Conservation (phyloP, 768 basidiomycete genomes). For the Lentinula aciculospora region DNA sequence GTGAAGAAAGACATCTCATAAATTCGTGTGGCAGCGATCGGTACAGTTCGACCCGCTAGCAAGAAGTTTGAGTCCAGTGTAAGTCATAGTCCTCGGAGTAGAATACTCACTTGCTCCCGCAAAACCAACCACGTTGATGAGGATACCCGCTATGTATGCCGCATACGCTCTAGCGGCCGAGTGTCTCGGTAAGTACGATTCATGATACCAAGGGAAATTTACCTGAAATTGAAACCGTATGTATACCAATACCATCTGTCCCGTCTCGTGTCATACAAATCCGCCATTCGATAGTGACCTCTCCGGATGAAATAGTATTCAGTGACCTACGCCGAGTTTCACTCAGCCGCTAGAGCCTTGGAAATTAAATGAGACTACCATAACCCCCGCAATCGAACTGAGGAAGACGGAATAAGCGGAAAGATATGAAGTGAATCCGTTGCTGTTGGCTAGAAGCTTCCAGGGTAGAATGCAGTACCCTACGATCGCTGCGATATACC, state of each 20-base stretch:
- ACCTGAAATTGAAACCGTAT: constrained; percentile 69
- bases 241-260: constrained; percentile 76
- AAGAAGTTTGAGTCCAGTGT: neutral
- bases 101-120: constrained; percentile 57
- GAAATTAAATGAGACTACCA: constrained; percentile 35
- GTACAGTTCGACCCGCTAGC: constrained; percentile 53
- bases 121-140: constrained; percentile 81
- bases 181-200: constrained; percentile 5
- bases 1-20: constrained; percentile 81
- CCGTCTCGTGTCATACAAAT: constrained; percentile 55
- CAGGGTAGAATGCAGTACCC: constrained; percentile 74
- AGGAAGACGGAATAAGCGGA: constrained; percentile 80
- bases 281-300: constrained; percentile 65
- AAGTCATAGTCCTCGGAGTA: neutral
- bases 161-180: constrained; percentile 45
- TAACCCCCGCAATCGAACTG: constrained; percentile 76
- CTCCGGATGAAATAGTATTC: constrained; percentile 74
- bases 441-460: constrained; percentile 71
- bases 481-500: constrained; percentile 75
- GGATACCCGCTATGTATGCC: constrained; percentile 67
- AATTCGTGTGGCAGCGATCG: constrained; percentile 64
- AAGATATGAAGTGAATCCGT: constrained; percentile 74
- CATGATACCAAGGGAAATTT: too few relatives aligned
- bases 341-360: neutral
- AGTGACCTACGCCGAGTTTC: constrained; percentile 41